Evolutionary conservation across 805 yeast species (phyloP), one percentile per base, ranked within the genome.

Genomic region (Pichia kluyveri): DNA sequence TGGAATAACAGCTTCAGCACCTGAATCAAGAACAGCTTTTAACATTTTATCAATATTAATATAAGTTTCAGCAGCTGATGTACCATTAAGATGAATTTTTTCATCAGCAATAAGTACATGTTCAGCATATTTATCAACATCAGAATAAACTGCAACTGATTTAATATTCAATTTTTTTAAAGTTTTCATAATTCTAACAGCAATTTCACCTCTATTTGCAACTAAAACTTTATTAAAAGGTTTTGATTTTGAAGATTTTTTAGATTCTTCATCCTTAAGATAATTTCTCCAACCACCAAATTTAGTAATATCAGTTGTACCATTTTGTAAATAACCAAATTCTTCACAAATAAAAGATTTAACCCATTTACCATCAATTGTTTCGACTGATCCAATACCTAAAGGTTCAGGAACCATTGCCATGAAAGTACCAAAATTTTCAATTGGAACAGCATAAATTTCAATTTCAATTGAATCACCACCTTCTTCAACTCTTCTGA

Each of bases 131-230:
- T 83, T 77, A 63, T 91, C 99, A 4, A 87, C 84, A 60, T 89
- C 95, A 14, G 97, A 86, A 67, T 85, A 93, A 41, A 91, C 83
- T 7, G 98, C 93, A 56, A 91, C 83, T 1, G 96, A 71, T 54
- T 73, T 76, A 57, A 93, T 86, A 4, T 80, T 80, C 54, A 93
- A 64, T 64, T 83, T 83, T 66, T 86, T 86, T 61, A 91, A 72
- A 18, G 99, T 90, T 62, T 78, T 83, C 60, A 91, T 88, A 57
- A 93, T 88, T 60, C 99, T 75, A 31, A 90, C 97, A 2, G 99
- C 97, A 59, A 91, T 91, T 69, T 91, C 99, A 64, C 98, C 98
- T 69, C 99, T 79, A 71, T 91, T 91, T 39, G 98, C 98, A 47
- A 91, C 93, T 48, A 91, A 74, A n/a, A 91, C 96, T 11, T 83